A percentile compares a stretch with the other conserved stretches of the same genome.
Evolutionary conservation across 169 alveolate species (phyloP).

Genomic region (Cryptosporidium canis): DNA sequence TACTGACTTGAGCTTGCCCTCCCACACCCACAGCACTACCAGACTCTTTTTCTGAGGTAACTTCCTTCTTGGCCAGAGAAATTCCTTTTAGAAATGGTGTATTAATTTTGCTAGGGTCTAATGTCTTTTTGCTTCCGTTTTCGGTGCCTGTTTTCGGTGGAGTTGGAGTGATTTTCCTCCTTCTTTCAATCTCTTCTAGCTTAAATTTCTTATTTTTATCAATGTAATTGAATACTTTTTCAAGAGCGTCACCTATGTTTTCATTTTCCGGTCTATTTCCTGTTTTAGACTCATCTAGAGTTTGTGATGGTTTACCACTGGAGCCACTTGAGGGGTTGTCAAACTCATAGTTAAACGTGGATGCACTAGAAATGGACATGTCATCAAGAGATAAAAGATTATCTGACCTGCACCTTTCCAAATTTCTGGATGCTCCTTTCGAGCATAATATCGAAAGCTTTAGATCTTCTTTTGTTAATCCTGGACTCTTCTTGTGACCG

Average conservation of each 20-base stretch:
- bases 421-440: background rate
- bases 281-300: background rate
- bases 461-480: background rate
- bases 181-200: background rate
- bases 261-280: background rate
- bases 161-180: background rate
- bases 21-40: background rate
- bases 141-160: background rate
- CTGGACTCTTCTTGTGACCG: background rate
- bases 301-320: too few relatives aligned
- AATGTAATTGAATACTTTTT: background rate
- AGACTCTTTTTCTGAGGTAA: background rate
- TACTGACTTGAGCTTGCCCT: background rate
- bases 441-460: background rate
- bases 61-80: background rate
- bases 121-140: background rate
- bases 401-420: background rate
- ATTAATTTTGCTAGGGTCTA: background rate
- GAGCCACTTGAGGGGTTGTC: too few relatives aligned
- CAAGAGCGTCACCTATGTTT: background rate
- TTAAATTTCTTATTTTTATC: background rate
- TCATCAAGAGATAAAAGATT: background rate
- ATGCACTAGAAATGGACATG: conserved; percentile 35
- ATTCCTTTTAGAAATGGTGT: background rate
- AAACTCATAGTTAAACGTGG: conserved; percentile 9